phyloP scores from a whole-genome alignment of 805 yeast genomes.

The Candida manassasensis region DNA sequence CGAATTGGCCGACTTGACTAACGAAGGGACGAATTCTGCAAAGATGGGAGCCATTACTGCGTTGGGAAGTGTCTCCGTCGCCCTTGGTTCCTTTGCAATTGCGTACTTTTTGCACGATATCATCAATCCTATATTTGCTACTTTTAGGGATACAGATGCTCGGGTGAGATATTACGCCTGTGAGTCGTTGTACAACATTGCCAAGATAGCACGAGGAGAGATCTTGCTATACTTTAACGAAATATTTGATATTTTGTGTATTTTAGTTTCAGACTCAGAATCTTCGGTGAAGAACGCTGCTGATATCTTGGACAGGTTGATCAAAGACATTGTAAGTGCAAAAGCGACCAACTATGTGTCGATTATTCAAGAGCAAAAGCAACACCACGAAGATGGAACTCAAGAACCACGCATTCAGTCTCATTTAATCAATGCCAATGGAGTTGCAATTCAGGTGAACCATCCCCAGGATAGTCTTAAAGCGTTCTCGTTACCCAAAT shows the following conservation, averaged over 20 bases:
- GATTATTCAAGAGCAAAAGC: conserved; percentile 49
- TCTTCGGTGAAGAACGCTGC: conserved; percentile 93
- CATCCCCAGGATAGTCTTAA: conserved; percentile 53
- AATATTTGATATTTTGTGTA: conserved; percentile 87
- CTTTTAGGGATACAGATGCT: conserved; percentile 97
- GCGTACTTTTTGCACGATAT: conserved; percentile 80
- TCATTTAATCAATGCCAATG: conserved; percentile 49
- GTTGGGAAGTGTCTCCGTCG: conserved; percentile 91
- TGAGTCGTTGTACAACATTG: conserved; percentile 90
- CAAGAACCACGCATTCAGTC: conserved; percentile 25
- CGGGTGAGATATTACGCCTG: conserved; percentile 95
- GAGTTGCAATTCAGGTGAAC: conserved; percentile 56
- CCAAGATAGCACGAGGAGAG: conserved; percentile 95
- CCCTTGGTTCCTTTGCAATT: conserved; percentile 79
- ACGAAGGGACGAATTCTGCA: conserved; percentile 61
- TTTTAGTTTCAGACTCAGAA: conserved; percentile 85
- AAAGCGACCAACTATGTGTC: conserved; percentile 86
- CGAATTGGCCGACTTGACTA: conserved; percentile 75
- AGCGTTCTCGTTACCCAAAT: conserved; percentile 81
- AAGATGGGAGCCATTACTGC: conserved; percentile 96
- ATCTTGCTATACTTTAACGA: conserved; percentile 88
- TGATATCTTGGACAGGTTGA: conserved; percentile 80
- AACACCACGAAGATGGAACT: conserved; percentile 21
- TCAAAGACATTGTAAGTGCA: conserved; percentile 93
- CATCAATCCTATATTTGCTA: conserved; percentile 88